A percentile compares a stretch with the other conserved stretches of the same genome.
Conservation (phyloP, 192 early-diverging fungal species). For the Coemansia sp. region DNA sequence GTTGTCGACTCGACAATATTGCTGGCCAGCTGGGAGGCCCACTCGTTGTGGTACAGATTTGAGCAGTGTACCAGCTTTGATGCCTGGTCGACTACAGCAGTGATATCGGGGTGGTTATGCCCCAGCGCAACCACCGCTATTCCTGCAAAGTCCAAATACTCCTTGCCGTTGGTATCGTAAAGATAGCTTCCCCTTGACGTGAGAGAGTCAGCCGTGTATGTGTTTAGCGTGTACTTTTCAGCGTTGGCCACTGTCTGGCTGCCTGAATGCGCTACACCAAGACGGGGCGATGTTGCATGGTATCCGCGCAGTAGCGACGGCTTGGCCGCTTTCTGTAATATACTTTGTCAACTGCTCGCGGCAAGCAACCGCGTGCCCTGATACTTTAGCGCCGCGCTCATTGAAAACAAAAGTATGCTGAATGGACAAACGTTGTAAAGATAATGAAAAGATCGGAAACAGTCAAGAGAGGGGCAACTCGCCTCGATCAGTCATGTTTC, state of each 20-base stretch:
- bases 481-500: background rate
- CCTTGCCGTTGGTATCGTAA: slow-evolving; percentile 71
- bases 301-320: background rate
- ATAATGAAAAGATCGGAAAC: background rate
- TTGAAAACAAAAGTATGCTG: background rate
- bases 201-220: slow-evolving; percentile 70
- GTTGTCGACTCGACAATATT: slow-evolving; percentile 64
- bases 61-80: slow-evolving; percentile 79
- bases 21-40: slow-evolving; percentile 74
- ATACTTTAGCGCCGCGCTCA: background rate
- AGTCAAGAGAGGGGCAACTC: background rate
- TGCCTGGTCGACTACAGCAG: slow-evolving; percentile 78
- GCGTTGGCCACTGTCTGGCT: slow-evolving; percentile 20
- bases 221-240: slow-evolving; percentile 65
- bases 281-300: slow-evolving; percentile 10
- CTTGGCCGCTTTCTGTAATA: background rate
- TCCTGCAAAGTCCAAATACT: slow-evolving; percentile 92
- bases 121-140: slow-evolving; percentile 95
- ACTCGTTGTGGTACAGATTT: slow-evolving; percentile 91
- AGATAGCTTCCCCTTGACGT: slow-evolving; percentile 81
- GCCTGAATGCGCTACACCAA: background rate
- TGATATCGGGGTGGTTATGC: slow-evolving; percentile 77
- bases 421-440: background rate
- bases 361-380: background rate
- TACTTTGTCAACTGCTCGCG: background rate